Conservation (phyloP, 495 filamentous ascomycete species). For the Neurospora intermedia region DNA sequence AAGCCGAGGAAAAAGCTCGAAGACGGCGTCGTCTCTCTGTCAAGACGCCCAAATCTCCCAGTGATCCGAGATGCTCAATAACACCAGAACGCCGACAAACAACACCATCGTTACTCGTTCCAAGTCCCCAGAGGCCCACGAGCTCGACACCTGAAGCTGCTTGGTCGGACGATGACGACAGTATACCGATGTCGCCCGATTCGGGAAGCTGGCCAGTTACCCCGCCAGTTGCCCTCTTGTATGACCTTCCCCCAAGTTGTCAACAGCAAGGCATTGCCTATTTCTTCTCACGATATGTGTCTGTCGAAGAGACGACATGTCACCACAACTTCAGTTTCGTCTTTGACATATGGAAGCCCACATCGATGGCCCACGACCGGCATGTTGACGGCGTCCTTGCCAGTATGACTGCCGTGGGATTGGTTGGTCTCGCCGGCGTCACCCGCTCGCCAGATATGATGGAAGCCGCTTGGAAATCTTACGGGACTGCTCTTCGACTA, state of each 20-base stretch:
- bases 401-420: conserved; percentile 39
- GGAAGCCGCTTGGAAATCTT: conserved; percentile 35
- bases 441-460: conserved; percentile 28
- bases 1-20: conserved; percentile 39
- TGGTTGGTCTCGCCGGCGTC: conserved; percentile 36
- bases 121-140: conserved; percentile 2
- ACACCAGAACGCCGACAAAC: conserved; percentile 17
- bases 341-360: conserved; percentile 28
- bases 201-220: conserved; percentile 26
- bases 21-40: conserved; percentile 14
- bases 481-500: conserved; percentile 34
- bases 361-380: conserved; percentile 10
- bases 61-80: conserved; percentile 11
- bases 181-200: conserved; percentile 23
- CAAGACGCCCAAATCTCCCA: conserved; percentile 10
- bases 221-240: conserved; percentile 19
- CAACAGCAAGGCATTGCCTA: conserved; percentile 28
- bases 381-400: conserved; percentile 26
- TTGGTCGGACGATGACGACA: conserved; percentile 17
- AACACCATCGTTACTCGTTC: conserved; percentile 12
- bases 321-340: conserved; percentile 34
- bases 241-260: conserved; percentile 20
- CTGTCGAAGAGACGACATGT: conserved; percentile 22
- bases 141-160: conserved; percentile 5
- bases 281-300: conserved; percentile 31